Conservation (phyloP, 371 early-diverging fungal genomes). For the Parasitella parasitica region DNA sequence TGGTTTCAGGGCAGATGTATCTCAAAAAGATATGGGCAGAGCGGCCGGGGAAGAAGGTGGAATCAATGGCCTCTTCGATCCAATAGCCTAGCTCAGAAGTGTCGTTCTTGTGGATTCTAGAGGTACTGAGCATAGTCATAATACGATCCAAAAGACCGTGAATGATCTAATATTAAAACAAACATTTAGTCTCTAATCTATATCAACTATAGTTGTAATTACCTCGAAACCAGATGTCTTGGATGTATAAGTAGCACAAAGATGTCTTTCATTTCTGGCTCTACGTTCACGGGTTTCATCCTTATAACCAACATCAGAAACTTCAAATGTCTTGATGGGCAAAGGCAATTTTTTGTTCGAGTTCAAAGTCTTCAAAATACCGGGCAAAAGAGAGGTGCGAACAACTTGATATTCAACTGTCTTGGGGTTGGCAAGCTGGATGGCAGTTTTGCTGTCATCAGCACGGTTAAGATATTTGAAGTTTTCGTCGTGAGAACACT, state of each 20-base stretch:
- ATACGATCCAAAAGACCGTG: slow-evolving; percentile 92
- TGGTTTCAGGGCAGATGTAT: slow-evolving; percentile 38
- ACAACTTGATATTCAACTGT: slow-evolving; percentile 96
- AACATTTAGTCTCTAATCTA: background rate
- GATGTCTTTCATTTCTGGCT: slow-evolving; percentile 90
- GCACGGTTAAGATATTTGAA: slow-evolving; percentile 81
- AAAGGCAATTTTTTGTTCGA: slow-evolving; percentile 91
- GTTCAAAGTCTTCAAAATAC: slow-evolving; percentile 94
- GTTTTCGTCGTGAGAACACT: slow-evolving; percentile 97
- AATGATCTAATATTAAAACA: slow-evolving; percentile 53
- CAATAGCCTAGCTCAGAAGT: slow-evolving; percentile 67
- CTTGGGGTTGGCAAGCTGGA: slow-evolving; percentile 95
- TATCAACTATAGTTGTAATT: background rate
- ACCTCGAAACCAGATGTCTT: slow-evolving; percentile 93
- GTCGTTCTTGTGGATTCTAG: slow-evolving; percentile 45
- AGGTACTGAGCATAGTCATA: slow-evolving; percentile 78
- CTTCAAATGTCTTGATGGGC: slow-evolving; percentile 98
- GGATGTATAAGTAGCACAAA: slow-evolving; percentile 88
- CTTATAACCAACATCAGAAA: slow-evolving; percentile 94
- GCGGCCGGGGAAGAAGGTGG: slow-evolving; percentile 93
- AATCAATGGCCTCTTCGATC: slow-evolving; percentile 78
- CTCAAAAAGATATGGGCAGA: slow-evolving; percentile 82
- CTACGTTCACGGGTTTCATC: slow-evolving; percentile 78
- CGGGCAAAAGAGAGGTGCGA: slow-evolving; percentile 93
- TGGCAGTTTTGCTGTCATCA: slow-evolving; percentile 80